phyloP scores from a whole-genome alignment of 352 stramenopile genomes.

The Lagenidium giganteum region DNA sequence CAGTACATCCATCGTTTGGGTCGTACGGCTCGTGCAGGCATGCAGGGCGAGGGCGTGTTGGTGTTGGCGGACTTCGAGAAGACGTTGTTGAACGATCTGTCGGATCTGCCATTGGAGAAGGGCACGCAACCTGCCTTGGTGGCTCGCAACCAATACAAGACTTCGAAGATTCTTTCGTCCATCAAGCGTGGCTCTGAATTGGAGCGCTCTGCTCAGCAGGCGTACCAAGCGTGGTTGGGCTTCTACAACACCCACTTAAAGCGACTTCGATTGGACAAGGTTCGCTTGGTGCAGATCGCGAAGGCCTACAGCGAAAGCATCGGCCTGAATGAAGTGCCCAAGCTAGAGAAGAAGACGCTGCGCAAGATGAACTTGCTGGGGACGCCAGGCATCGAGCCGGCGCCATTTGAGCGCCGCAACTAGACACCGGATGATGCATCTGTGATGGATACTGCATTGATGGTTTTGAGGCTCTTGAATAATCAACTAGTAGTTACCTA shows the following conservation, averaged over 20 bases:
- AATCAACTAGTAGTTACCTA: too few relatives aligned
- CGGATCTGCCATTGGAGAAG: slow-evolving; percentile 38
- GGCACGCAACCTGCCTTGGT: slow-evolving; percentile 8
- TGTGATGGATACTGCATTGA: too few relatives aligned
- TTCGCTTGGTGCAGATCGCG: slow-evolving; percentile 64
- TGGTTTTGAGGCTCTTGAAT: too few relatives aligned
- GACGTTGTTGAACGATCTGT: slow-evolving; percentile 47
- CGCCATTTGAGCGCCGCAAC: slow-evolving; percentile 24
- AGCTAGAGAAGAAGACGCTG: slow-evolving; percentile 81
- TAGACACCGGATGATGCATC: too few relatives aligned
- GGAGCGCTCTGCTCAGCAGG: background rate
- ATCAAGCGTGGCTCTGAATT: background rate
- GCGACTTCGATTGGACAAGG: too few relatives aligned
- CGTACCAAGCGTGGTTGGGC: too few relatives aligned
- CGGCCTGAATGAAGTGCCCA: slow-evolving; percentile 60
- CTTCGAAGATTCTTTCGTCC: background rate
- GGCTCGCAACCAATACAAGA: too few relatives aligned
- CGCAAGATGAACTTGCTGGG: slow-evolving; percentile 85
- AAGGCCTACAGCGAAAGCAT: slow-evolving; percentile 59
- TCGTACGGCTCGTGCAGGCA: slow-evolving; percentile 85
- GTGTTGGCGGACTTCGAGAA: slow-evolving; percentile 81
- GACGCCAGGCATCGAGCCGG: slow-evolving; percentile 55
- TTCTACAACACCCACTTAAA: too few relatives aligned
- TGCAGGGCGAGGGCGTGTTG: slow-evolving; percentile 69
- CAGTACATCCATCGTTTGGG: slow-evolving; percentile 95